Evolutionary conservation across 225 moss, liverwort and hornwort genomes (phyloP), one percentile per base, ranked within the genome.

Genomic region (Lunularia cruciata): DNA sequence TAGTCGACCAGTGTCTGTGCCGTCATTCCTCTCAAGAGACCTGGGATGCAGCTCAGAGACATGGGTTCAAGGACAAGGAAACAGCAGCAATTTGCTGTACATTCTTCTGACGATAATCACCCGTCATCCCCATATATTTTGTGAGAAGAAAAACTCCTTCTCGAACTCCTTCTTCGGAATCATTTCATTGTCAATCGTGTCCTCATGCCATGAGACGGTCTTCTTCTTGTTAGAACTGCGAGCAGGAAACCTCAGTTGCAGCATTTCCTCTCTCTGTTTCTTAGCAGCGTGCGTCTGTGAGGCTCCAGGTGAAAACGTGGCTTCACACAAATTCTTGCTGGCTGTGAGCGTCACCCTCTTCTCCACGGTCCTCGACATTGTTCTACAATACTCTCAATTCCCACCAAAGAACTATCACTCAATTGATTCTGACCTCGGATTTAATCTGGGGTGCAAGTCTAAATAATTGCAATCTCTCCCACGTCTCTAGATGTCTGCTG

Each of bases 121-220:
- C 40, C 13, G 8, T n/a, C 19, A n/a, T n/a, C 57, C 60, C 60
- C 36, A 60, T 3, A 60, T 60, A 20, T 60, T 36, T 20, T 60
- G 60, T 1, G 34, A 36, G 60, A 60, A 60, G 20, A 60, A 60
- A 36, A 74, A 74, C 65, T 67, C 74, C 47, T 74, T 46, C 32
- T 74, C 74, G 39, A 55, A 75, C n/a, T 22, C 39, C 22, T 69
- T 68, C 26, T 75, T 75, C 3, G 68, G 58, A 46, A 75, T 18
- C 0, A 60, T 47, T 34, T 75, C 75, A 37, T 75, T 75, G 59
- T 75, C 75, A n/a, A 75, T 69, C 6, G 59, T 69, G 46, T 49
- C 59, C 11, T 43, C 20, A 16, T 68, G 43, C 75, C 75, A 75
- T 1, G 59, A 60, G 43, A 75, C 75, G 31, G 47, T 68, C 75